A percentile compares a stretch with the other conserved stretches of the same genome.
These are phyloP conservation scores for Lactifluus piperatus DNA, from an alignment of 768 basidiomycete genomes.

Conservation along the genomic window DNA sequence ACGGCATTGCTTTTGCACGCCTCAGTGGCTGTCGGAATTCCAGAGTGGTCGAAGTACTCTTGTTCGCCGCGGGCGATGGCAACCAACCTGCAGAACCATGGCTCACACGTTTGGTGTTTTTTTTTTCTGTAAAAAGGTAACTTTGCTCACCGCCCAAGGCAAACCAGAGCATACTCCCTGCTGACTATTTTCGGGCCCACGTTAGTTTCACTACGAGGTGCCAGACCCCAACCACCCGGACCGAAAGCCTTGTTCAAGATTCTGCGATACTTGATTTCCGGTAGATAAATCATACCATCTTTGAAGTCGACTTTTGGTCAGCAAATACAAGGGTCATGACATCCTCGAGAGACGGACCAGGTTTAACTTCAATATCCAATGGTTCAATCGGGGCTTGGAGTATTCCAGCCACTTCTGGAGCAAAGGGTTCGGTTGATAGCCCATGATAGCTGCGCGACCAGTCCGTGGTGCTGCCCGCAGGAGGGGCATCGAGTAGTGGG, in stretches of 20 bases:
- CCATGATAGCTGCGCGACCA: conserved; percentile 89
- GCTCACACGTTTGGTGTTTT: background rate
- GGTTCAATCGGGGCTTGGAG: conserved; percentile 70
- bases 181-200: conserved; percentile 83
- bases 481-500: conserved; percentile 15
- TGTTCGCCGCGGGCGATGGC: conserved; percentile 91
- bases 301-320: background rate
- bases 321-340: background rate
- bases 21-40: conserved; percentile 89
- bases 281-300: conserved; percentile 93
- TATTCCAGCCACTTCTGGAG: conserved; percentile 61
- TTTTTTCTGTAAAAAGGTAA: background rate
- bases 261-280: conserved; percentile 96
- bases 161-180: conserved; percentile 90
- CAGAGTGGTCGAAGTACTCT: conserved; percentile 88
- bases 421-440: conserved; percentile 66
- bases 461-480: conserved; percentile 38
- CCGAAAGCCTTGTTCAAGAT: conserved; percentile 91
- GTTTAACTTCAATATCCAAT: conserved; percentile 86
- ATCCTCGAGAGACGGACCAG: conserved; percentile 49
- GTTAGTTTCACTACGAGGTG: conserved; percentile 86
- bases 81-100: conserved; percentile 51
- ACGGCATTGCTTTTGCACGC: conserved; percentile 94
- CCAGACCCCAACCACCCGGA: conserved; percentile 95
- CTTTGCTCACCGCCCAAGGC: conserved; percentile 70